Evolutionary conservation across 441 rosid genomes (phyloP).

Genomic region (Populus hybrid): DNA sequence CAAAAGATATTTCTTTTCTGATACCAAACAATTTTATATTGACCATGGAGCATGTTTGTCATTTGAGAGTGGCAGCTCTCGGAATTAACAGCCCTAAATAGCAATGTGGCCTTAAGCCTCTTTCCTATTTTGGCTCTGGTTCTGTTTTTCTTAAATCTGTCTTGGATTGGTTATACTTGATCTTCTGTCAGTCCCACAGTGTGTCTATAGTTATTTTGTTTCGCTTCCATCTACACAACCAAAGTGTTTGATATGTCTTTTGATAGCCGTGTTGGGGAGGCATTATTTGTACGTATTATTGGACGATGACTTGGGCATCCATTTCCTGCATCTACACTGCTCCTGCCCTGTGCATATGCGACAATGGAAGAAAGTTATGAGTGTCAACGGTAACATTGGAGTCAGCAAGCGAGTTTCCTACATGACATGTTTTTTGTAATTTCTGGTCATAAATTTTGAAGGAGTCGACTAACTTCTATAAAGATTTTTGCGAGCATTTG

Average conservation of each 20-base stretch:
- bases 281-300: background rate
- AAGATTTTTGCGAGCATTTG: background rate
- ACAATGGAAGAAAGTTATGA: background rate
- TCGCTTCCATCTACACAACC: background rate
- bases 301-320: no score
- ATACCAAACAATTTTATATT: background rate
- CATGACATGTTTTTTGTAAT: background rate
- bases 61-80: background rate
- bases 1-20: background rate
- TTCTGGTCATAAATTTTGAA: background rate
- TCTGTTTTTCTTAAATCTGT: background rate
- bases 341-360: no score
- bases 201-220: background rate
- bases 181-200: background rate
- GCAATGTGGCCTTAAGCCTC: background rate
- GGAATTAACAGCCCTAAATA: background rate
- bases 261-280: background rate
- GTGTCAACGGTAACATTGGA: background rate
- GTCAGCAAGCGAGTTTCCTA: background rate
- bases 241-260: background rate
- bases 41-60: background rate
- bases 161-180: background rate
- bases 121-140: background rate
- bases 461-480: background rate
- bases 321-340: no score